Percentiles rank a stretch among this genome's conserved stretches.
Evolutionary conservation across 2,329 filamentous ascomycete species (phyloP).

Genomic region (Paramyrothecium sp.): DNA sequence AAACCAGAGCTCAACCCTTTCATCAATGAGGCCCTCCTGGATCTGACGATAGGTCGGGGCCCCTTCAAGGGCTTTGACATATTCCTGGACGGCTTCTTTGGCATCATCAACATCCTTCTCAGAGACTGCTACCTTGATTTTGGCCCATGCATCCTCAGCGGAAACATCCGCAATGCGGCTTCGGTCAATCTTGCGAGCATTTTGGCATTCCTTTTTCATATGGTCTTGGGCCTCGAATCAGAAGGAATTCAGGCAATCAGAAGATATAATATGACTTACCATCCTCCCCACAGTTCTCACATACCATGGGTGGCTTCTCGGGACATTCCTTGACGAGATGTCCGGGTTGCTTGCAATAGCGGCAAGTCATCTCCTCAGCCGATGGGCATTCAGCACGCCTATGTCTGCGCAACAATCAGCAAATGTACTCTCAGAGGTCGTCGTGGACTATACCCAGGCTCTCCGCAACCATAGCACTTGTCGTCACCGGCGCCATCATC

Average conservation of each 20-base stretch:
- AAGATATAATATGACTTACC: constrained; percentile 36
- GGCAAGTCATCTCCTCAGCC: constrained; percentile 31
- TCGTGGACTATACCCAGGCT: constrained; percentile 25
- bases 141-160: constrained; percentile 57
- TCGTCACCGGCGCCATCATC: constrained; percentile 15
- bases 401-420: constrained; percentile 17
- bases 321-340: constrained; percentile 64
- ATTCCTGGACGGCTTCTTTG: constrained; percentile 58
- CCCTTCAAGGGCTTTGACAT: constrained; percentile 57
- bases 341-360: constrained; percentile 48
- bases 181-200: constrained; percentile 57
- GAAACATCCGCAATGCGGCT: constrained; percentile 44
- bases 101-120: constrained; percentile 61
- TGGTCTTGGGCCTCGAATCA: constrained; percentile 45
- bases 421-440: not conserved
- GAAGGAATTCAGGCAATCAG: constrained; percentile 7
- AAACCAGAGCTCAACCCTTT: constrained; percentile 55
- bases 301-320: constrained; percentile 51
- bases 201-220: constrained; percentile 52
- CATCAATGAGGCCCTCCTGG: constrained; percentile 57
- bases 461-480: constrained; percentile 36
- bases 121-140: constrained; percentile 49
- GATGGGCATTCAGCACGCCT: constrained; percentile 33
- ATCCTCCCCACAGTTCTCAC: constrained; percentile 61
- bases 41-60: constrained; percentile 58